Conservation (phyloP, 2,329 filamentous ascomycete genomes). For the Aspergillus sp. region DNA sequence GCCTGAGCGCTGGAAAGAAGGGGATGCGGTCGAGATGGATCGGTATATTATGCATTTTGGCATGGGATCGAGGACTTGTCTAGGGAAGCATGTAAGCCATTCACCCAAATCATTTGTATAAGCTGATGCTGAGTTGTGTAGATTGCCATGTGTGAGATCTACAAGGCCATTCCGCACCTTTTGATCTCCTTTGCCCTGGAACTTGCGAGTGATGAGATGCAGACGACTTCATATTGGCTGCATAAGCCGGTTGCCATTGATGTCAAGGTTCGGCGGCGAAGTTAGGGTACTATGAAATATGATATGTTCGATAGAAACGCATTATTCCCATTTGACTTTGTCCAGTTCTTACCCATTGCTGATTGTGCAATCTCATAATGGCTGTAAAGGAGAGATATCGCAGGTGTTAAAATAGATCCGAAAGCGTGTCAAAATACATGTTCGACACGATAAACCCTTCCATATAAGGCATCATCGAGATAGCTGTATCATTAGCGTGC, state of each 20-base stretch:
- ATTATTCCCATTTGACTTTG: no score
- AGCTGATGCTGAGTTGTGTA: background rate
- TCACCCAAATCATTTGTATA: no score
- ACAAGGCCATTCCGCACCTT: conserved; percentile 16
- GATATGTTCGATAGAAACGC: no score
- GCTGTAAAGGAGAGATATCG: no score
- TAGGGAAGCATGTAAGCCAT: conserved; percentile 13
- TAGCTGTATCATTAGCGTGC: no score
- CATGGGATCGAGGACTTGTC: conserved; percentile 9
- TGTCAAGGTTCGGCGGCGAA: conserved; percentile 1
- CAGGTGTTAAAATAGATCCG: no score
- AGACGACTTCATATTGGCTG: conserved; percentile 15
- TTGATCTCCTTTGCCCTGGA: conserved; percentile 10
- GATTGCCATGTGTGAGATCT: conserved; percentile 19
- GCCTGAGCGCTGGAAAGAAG: conserved; percentile 2
- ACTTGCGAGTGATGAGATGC: conserved; percentile 1
- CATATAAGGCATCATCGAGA: no score
- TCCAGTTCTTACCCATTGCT: no score
- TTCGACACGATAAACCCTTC: no score
- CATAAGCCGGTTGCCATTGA: conserved; percentile 12
- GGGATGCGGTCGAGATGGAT: background rate
- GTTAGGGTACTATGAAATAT: no score
- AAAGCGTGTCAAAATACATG: no score
- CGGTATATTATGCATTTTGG: conserved; percentile 14
- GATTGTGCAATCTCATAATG: no score